phyloP scores from a whole-genome alignment of 2,329 filamentous ascomycete genomes.

The Chaetomiaceae sp. region DNA sequence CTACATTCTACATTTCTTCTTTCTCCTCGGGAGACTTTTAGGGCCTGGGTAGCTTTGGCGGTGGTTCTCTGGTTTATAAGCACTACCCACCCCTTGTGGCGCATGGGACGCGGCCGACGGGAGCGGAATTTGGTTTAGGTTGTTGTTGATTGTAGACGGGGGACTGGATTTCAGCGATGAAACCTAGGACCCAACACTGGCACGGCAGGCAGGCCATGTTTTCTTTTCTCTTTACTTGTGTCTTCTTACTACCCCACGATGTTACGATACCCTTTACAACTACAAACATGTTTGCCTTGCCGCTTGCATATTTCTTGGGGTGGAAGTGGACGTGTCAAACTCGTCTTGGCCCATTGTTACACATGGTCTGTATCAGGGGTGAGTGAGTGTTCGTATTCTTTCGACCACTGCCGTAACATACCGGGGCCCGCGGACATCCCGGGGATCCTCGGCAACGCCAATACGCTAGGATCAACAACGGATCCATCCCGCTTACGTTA shows the following conservation, averaged over 20 bases:
- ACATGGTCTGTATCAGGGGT: background rate
- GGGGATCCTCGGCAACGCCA: background rate
- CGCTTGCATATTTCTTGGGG: background rate
- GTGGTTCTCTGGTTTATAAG: background rate
- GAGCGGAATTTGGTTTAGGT: background rate
- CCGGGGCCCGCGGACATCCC: no score
- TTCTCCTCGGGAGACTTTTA: background rate
- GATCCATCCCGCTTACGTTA: background rate
- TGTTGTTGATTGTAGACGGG: background rate
- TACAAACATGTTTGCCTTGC: background rate
- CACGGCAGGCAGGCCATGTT: conserved; percentile 1
- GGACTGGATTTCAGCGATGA: conserved; percentile 4
- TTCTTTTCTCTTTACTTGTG: conserved; percentile 1
- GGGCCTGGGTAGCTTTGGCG: background rate
- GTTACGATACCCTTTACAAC: conserved; percentile 13
- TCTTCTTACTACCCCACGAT: conserved; percentile 1
- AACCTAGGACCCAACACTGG: background rate
- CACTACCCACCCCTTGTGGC: background rate
- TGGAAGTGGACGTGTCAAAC: no score
- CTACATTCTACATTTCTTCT: background rate
- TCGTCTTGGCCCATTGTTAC: no score
- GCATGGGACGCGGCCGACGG: background rate
- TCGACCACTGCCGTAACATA: no score
- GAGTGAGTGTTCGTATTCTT: no score
- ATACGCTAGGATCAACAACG: background rate